Percentiles rank a stretch among this genome's conserved stretches.
Conservation (phyloP, 1,284 basidiomycete species). For the Dichomitus squalens region DNA sequence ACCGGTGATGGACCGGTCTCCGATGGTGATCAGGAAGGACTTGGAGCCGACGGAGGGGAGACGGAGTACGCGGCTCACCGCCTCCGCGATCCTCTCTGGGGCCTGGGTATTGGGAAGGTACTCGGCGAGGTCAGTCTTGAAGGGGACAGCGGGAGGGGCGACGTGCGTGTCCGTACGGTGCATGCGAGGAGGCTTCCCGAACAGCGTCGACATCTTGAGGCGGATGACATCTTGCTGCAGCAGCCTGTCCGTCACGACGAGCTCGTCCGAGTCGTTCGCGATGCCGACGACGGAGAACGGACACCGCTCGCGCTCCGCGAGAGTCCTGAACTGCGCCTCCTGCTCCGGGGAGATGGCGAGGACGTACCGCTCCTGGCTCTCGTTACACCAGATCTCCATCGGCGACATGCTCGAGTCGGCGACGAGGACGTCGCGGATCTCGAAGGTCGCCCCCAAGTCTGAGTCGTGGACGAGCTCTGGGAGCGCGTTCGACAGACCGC, state of each 20-base stretch:
- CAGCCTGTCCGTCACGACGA: conserved; percentile 90
- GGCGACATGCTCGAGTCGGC: conserved; percentile 96
- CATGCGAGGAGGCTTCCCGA: conserved; percentile 97
- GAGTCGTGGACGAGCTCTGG: conserved; percentile 98
- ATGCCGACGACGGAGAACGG: conserved; percentile 91
- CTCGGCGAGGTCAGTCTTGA: conserved; percentile 72
- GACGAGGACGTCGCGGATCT: conserved; percentile 91
- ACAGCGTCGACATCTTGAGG: conserved; percentile 93
- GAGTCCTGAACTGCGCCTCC: conserved; percentile 65
- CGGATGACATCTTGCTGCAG: conserved; percentile 82
- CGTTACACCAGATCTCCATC: conserved; percentile 99
- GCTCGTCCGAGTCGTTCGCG: conserved; percentile 80
- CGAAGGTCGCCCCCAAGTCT: conserved; percentile 88
- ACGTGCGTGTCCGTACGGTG: conserved; percentile 71
- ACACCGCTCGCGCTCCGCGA: conserved; percentile 90
- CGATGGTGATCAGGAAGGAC: conserved; percentile 98
- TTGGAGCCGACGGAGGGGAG: conserved; percentile 95
- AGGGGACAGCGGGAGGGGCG: conserved; percentile 51
- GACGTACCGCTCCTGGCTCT: conserved; percentile 98
- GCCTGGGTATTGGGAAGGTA: conserved; percentile 57
- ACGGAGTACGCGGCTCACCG: conserved; percentile 82
- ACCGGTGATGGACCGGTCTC: conserved; percentile 93
- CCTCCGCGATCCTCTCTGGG: conserved; percentile 55
- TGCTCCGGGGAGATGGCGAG: conserved; percentile 77
- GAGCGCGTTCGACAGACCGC: conserved; percentile 94